These are phyloP conservation scores for Cercospora zeina DNA, from an alignment of 2,329 filamentous ascomycete genomes.

Conservation along the genomic window DNA sequence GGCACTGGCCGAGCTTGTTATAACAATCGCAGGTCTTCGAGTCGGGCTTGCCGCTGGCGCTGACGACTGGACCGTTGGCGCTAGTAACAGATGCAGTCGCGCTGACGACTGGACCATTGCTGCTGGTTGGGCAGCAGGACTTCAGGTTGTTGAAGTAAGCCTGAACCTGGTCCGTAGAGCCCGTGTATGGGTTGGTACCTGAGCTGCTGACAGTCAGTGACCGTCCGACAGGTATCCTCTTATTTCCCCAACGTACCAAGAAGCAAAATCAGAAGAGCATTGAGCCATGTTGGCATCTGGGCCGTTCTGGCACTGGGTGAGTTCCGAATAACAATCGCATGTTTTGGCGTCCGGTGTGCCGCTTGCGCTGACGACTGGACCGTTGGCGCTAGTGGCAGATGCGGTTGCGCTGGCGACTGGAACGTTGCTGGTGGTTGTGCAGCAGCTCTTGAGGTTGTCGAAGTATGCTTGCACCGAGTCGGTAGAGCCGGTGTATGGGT, in stretches of 20 bases:
- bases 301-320: neutral
- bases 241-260: neutral
- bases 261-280: neutral
- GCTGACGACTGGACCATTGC: neutral
- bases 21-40: neutral
- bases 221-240: neutral
- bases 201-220: neutral
- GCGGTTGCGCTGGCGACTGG: neutral
- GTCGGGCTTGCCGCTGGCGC: neutral
- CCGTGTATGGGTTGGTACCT: neutral
- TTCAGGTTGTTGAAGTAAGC: slow-evolving; percentile 5
- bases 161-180: neutral
- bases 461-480: no score
- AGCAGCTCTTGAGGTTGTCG: no score
- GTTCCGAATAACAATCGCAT: neutral
- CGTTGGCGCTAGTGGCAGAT: no score
- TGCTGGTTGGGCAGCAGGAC: neutral
- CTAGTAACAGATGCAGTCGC: neutral
- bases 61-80: no score
- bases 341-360: neutral
- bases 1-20: neutral
- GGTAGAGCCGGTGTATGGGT: no score
- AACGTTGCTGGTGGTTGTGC: neutral
- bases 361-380: neutral
- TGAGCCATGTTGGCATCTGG: neutral